A percentile compares a stretch with the other conserved stretches of the same genome.
These are phyloP conservation scores for Teratosphaeria epicoccoides DNA, from an alignment of 2,329 filamentous ascomycete genomes.

Conservation along the genomic window DNA sequence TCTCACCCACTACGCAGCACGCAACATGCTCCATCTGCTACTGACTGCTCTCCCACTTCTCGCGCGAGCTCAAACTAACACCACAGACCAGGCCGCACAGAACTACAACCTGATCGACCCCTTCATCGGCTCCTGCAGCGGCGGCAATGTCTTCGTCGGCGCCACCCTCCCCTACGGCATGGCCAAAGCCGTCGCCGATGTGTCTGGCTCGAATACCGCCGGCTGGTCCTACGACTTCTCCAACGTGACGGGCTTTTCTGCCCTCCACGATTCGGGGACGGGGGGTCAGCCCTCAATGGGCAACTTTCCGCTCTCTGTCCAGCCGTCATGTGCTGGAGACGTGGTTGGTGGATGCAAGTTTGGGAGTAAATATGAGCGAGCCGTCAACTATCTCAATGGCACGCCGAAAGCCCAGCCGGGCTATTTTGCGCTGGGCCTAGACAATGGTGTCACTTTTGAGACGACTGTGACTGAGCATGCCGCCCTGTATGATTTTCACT, in stretches of 20 bases:
- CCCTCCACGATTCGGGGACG: conserved; percentile 42
- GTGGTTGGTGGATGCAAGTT: neutral
- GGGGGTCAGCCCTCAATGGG: conserved; percentile 20
- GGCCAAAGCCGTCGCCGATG: conserved; percentile 37
- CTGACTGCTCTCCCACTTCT: neutral
- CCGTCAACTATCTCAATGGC: neutral
- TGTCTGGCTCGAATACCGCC: conserved; percentile 42
- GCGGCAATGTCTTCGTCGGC: conserved; percentile 32
- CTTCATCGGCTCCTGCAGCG: conserved; percentile 32
- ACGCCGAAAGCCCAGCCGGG: conserved; percentile 42
- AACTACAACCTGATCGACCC: conserved; percentile 28
- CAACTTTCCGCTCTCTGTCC: neutral
- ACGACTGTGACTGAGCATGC: conserved; percentile 47
- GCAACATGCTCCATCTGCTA: neutral
- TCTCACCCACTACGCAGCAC: neutral
- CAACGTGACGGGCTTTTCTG: conserved; percentile 35
- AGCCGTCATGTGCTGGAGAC: neutral
- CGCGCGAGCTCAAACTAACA: neutral
- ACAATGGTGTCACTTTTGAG: conserved; percentile 47
- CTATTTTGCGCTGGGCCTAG: conserved; percentile 48
- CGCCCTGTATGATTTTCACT: conserved; percentile 50
- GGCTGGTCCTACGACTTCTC: conserved; percentile 42
- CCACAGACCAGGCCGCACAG: neutral
- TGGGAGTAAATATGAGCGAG: neutral
- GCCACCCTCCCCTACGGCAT: conserved; percentile 21